These are phyloP conservation scores for Phytophthora agathidicida DNA, from an alignment of 352 stramenopile genomes.

Conservation along the genomic window DNA sequence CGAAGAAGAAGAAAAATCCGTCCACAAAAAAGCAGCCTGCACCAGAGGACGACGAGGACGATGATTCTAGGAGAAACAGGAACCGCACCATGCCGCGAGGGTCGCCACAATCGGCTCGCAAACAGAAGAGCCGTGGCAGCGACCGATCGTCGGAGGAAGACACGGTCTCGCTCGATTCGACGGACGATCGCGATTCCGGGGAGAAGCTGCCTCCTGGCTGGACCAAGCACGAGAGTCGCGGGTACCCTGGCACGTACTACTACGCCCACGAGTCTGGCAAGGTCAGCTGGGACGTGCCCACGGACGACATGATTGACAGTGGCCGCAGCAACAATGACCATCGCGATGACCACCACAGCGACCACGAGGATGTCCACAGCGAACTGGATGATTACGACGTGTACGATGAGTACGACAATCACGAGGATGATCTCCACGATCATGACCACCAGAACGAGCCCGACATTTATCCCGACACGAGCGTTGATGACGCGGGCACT, in stretches of 20 bases:
- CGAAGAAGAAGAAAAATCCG: slow-evolving; percentile 46
- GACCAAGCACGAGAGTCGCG: slow-evolving; percentile 71
- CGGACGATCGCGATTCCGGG: slow-evolving; percentile 37
- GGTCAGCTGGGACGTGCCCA: slow-evolving; percentile 74
- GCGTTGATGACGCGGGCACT: slow-evolving; percentile 30
- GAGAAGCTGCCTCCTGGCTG: slow-evolving; percentile 57
- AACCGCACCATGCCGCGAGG: slow-evolving; percentile 7
- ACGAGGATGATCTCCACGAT: slow-evolving; percentile 14
- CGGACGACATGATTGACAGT: slow-evolving; percentile 25
- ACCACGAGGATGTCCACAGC: slow-evolving; percentile 30
- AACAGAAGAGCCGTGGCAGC: slow-evolving; percentile 46
- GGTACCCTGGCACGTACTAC: slow-evolving; percentile 67
- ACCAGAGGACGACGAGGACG: slow-evolving; percentile 15
- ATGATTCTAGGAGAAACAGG: slow-evolving; percentile 19
- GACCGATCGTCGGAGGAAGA: slow-evolving; percentile 57
- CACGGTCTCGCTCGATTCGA: slow-evolving; percentile 43
- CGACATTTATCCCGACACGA: slow-evolving; percentile 25
- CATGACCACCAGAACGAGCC: slow-evolving; percentile 17
- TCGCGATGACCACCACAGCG: slow-evolving; percentile 10
- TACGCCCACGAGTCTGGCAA: slow-evolving; percentile 66
- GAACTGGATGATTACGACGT: slow-evolving; percentile 24
- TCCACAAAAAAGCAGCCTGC: slow-evolving; percentile 14
- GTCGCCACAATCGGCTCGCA: too few relatives aligned
- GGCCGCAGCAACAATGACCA: slow-evolving; percentile 11
- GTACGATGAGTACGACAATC: slow-evolving; percentile 20